A percentile compares a stretch with the other conserved stretches of the same genome.
Evolutionary conservation across 441 rosid genomes (phyloP).

Genomic region (Euphorbia celastroides): DNA sequence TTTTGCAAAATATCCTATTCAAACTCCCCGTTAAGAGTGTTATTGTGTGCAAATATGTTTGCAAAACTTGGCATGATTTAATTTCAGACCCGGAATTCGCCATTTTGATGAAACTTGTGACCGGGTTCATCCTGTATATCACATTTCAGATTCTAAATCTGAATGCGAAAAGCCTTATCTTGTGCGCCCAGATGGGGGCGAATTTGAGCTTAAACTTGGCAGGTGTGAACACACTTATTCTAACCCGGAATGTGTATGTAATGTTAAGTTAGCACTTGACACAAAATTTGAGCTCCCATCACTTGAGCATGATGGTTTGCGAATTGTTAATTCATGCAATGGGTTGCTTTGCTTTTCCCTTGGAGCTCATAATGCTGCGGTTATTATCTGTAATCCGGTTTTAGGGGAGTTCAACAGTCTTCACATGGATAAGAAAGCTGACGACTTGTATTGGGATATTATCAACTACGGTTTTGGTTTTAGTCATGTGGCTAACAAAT

Average conservation of each 20-base stretch:
- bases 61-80: too few relatives aligned
- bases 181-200: not conserved
- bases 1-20: not conserved
- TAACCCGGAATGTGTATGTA: too few relatives aligned
- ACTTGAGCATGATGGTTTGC: too few relatives aligned
- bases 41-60: too few relatives aligned
- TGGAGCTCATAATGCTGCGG: not conserved
- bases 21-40: not conserved
- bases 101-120: not conserved
- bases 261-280: not conserved
- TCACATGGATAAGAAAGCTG: not conserved
- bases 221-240: too few relatives aligned
- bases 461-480: not conserved
- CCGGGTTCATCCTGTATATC: not conserved
- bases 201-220: not conserved
- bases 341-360: conserved; percentile 7
- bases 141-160: not conserved
- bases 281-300: too few relatives aligned
- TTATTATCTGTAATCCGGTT: not conserved
- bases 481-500: too few relatives aligned
- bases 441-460: not conserved
- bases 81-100: conserved; percentile 7
- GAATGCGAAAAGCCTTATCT: not conserved
- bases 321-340: conserved; percentile 8
- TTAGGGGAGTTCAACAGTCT: not conserved